Conservation (phyloP, 192 early-diverging fungal genomes). For the Coemansia reversa region DNA sequence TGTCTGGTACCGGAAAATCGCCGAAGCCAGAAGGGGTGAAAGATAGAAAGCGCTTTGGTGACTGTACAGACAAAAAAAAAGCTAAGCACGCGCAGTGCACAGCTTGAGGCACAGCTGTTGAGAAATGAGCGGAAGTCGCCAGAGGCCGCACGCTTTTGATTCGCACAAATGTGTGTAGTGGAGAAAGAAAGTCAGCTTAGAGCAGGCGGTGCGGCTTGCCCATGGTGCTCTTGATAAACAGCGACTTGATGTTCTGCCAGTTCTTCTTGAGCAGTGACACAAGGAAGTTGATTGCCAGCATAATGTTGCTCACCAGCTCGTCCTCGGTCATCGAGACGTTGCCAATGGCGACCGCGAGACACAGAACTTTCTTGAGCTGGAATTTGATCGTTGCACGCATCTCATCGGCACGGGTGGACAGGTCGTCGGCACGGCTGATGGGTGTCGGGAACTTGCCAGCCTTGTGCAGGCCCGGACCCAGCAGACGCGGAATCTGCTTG, state of each 20-base stretch:
- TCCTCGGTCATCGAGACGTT: constrained; percentile 95
- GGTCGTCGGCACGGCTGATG: constrained; percentile 82
- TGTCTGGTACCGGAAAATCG: neutral
- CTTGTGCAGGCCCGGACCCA: constrained; percentile 98
- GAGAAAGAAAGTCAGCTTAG: constrained; percentile 55
- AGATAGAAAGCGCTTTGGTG: constrained; percentile 30
- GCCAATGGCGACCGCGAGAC: constrained; percentile 94
- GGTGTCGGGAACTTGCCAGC: constrained; percentile 98
- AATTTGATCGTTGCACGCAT: constrained; percentile 98
- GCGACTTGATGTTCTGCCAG: constrained; percentile 99
- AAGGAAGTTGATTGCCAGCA: constrained; percentile 98
- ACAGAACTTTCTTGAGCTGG: constrained; percentile 99
- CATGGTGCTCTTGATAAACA: constrained; percentile 98
- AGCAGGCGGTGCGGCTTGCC: constrained; percentile 89
- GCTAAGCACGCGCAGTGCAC: constrained; percentile 1
- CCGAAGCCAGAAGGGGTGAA: constrained; percentile 3
- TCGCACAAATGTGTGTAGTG: neutral
- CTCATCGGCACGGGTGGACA: constrained; percentile 86
- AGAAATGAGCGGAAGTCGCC: constrained; percentile 28
- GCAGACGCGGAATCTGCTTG: constrained; percentile 98
- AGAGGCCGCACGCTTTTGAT: neutral
- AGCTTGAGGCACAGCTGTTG: constrained; percentile 8
- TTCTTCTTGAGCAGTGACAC: constrained; percentile 98
- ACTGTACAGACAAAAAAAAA: constrained; percentile 29
- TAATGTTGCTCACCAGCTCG: constrained; percentile 92